These are phyloP conservation scores for slime mould (Dictyostelium discoideum) DNA, from an alignment of 78 protist genomes.

Conservation along the genomic window DNA sequence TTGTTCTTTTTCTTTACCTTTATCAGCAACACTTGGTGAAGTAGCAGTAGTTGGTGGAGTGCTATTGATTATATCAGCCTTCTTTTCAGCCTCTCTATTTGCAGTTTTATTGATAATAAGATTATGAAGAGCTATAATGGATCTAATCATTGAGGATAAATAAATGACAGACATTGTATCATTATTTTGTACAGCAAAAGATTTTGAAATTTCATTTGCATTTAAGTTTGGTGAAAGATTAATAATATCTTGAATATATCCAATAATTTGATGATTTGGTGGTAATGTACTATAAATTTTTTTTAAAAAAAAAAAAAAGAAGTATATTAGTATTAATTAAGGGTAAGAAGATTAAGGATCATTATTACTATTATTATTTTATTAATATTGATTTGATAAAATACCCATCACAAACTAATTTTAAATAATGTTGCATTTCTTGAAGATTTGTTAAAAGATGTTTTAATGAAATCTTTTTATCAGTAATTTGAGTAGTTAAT, in stretches of 20 bases:
- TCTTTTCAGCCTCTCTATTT: constrained; percentile 84
- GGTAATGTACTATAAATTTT: constrained; percentile 91
- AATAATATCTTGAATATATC: constrained; percentile 94
- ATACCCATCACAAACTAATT: constrained; percentile 67
- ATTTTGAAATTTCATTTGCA: constrained; percentile 49
- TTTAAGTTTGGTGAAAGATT: constrained; percentile 95
- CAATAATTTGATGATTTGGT: constrained; percentile 92
- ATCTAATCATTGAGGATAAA: constrained; percentile 93
- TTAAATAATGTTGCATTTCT: constrained; percentile 71
- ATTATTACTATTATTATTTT: not conserved
- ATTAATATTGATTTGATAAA: not conserved
- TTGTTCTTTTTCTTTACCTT: constrained; percentile 45
- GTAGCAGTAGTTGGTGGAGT: constrained; percentile 49
- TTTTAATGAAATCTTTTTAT: constrained; percentile 84
- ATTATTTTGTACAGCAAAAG: constrained; percentile 91
- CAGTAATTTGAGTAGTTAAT: constrained; percentile 82
- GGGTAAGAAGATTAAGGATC: too few species aligned
- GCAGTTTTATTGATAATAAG: constrained; percentile 95
- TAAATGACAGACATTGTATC: constrained; percentile 95
- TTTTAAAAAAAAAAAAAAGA: too few species aligned
- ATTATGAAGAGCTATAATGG: constrained; percentile 95
- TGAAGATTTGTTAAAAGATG: constrained; percentile 38
- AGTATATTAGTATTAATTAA: too few species aligned
- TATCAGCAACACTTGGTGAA: not conserved
- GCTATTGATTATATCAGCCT: constrained; percentile 45